Conservation (phyloP, 805 yeast species). For the Lipomyces yamadae region DNA sequence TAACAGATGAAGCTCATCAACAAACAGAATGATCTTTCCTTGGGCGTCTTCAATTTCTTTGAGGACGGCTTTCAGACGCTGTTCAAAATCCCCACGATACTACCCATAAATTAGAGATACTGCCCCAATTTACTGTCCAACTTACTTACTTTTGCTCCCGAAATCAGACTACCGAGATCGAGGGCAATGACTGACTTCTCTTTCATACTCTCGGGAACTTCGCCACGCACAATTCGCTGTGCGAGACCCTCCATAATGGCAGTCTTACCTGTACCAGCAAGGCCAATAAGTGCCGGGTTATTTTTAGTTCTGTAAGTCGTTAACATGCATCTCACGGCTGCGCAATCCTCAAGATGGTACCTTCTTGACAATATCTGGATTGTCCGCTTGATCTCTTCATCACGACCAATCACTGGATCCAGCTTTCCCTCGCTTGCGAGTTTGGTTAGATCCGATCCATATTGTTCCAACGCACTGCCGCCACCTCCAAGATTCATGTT, state of each 20-base stretch:
- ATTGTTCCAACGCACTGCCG: slow-evolving; percentile 70
- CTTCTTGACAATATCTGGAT: slow-evolving; percentile 89
- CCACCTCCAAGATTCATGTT: slow-evolving; percentile 53
- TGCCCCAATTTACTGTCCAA: background rate
- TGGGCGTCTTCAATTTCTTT: slow-evolving; percentile 80
- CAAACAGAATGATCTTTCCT: slow-evolving; percentile 77
- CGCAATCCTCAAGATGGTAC: slow-evolving; percentile 17
- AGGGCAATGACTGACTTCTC: slow-evolving; percentile 80
- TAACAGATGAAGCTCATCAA: slow-evolving; percentile 88
- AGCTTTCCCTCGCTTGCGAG: slow-evolving; percentile 87
- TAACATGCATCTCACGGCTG: background rate
- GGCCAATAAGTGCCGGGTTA: slow-evolving; percentile 92
- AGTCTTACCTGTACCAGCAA: slow-evolving; percentile 98
- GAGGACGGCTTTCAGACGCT: slow-evolving; percentile 77
- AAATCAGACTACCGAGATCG: slow-evolving; percentile 85
- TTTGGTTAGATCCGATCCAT: slow-evolving; percentile 83
- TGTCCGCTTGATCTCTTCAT: slow-evolving; percentile 91
- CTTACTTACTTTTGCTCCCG: slow-evolving; percentile 74
- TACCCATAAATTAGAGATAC: background rate
- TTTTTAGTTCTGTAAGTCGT: slow-evolving; percentile 64
- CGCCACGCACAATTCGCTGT: slow-evolving; percentile 86
- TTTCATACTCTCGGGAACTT: slow-evolving; percentile 93
- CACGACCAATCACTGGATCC: slow-evolving; percentile 97
- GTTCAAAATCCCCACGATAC: slow-evolving; percentile 95
- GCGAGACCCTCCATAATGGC: slow-evolving; percentile 97